Evolutionary conservation across 352 stramenopile genomes (phyloP).

Genomic region (Phytophthora sojae): DNA sequence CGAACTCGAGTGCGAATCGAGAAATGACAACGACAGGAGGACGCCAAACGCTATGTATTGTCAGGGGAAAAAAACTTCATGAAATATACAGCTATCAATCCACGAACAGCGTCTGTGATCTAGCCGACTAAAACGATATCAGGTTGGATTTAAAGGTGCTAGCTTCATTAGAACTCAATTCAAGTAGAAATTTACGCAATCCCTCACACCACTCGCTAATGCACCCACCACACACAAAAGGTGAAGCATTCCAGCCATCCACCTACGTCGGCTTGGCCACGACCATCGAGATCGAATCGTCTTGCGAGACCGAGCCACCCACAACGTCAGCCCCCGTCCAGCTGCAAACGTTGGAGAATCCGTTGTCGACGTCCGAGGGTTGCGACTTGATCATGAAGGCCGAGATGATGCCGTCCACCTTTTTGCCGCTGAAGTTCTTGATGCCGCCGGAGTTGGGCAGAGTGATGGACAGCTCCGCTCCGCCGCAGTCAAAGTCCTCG

Average conservation of each 20-base stretch:
- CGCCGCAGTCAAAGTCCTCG: conserved; percentile 18
- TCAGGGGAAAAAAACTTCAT: too few relatives aligned
- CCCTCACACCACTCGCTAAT: not conserved
- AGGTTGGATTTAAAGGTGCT: not conserved
- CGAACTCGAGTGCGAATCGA: not conserved
- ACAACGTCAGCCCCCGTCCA: conserved; percentile 29
- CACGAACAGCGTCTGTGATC: not conserved
- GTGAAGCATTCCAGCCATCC: not conserved
- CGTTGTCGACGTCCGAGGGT: conserved; percentile 13
- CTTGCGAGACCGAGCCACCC: conserved; percentile 23
- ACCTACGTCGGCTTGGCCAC: conserved; percentile 4
- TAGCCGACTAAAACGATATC: too few relatives aligned
- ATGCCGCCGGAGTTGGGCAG: conserved; percentile 31
- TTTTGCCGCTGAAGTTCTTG: conserved; percentile 19
- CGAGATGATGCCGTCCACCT: conserved; percentile 26
- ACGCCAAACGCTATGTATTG: too few relatives aligned
- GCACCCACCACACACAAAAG: not conserved
- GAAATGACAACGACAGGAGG: not conserved
- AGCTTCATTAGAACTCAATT: not conserved
- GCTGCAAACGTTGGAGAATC: conserved; percentile 24
- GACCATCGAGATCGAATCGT: conserved; percentile 22
- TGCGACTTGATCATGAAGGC: conserved; percentile 27
- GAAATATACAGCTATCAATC: not conserved
- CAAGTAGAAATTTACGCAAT: not conserved
- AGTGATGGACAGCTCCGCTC: conserved; percentile 7